These are phyloP conservation scores for Penicillium robsamsonii DNA, from an alignment of 495 filamentous ascomycete species.

Conservation along the genomic window DNA sequence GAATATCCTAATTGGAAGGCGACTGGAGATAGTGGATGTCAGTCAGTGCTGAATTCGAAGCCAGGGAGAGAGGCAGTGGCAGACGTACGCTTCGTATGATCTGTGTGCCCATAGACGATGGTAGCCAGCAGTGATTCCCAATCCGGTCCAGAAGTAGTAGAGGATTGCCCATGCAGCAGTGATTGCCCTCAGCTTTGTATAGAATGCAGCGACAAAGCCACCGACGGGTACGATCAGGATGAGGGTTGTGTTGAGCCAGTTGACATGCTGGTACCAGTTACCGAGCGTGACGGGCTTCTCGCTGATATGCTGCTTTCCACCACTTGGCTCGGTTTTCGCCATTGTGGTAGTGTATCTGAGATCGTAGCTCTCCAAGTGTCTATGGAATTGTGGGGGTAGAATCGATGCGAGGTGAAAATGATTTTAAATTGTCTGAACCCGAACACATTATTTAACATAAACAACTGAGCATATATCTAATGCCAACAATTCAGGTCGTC, in stretches of 20 bases:
- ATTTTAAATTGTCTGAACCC: background rate
- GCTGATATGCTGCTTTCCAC: conserved; percentile 39
- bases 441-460: background rate
- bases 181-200: conserved; percentile 62
- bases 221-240: conserved; percentile 75
- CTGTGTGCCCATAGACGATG: conserved; percentile 84
- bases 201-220: conserved; percentile 69
- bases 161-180: conserved; percentile 72
- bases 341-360: background rate
- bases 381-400: background rate
- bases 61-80: background rate
- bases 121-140: conserved; percentile 74
- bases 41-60: background rate
- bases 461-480: background rate
- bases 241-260: conserved; percentile 81
- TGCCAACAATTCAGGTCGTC: background rate
- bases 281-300: conserved; percentile 63
- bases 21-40: conserved; percentile 49
- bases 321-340: conserved; percentile 1
- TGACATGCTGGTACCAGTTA: conserved; percentile 91
- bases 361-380: background rate
- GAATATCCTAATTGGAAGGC: conserved; percentile 75
- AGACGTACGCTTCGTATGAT: conserved; percentile 53
- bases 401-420: background rate
- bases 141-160: conserved; percentile 84